A percentile compares a stretch with the other conserved stretches of the same genome.
These are phyloP conservation scores for Komagataella populi DNA, from an alignment of 805 yeast species.

Conservation along the genomic window DNA sequence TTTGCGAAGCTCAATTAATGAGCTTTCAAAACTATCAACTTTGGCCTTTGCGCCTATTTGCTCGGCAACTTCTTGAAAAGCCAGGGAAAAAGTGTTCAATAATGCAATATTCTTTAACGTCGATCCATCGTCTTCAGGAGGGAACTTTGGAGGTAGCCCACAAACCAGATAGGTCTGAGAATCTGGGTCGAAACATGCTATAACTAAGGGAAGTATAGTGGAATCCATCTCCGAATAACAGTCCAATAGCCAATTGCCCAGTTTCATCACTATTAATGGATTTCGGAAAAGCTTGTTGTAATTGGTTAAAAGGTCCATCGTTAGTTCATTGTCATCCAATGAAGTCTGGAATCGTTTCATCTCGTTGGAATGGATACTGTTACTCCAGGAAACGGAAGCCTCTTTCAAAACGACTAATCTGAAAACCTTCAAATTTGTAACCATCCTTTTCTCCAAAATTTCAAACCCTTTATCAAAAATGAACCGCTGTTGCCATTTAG, in stretches of 20 bases:
- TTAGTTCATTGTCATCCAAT: slow-evolving; percentile 5
- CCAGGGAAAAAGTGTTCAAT: slow-evolving; percentile 75
- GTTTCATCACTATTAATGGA: slow-evolving; percentile 71
- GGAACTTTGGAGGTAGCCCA: slow-evolving; percentile 78
- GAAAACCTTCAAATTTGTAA: slow-evolving; percentile 69
- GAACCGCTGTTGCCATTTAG: slow-evolving; percentile 71
- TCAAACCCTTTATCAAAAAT: slow-evolving; percentile 83
- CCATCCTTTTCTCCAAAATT: slow-evolving; percentile 68
- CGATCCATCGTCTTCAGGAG: slow-evolving; percentile 24
- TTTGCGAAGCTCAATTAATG: slow-evolving; percentile 78
- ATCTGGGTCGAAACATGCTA: slow-evolving; percentile 66
- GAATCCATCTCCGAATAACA: slow-evolving; percentile 71
- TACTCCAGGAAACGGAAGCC: slow-evolving; percentile 19
- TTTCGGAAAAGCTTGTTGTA: slow-evolving; percentile 45
- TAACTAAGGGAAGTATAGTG: slow-evolving; percentile 62
- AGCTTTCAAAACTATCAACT: slow-evolving; percentile 89
- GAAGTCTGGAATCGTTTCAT: slow-evolving; percentile 2
- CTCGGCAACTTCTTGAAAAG: slow-evolving; percentile 79
- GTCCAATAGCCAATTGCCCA: slow-evolving; percentile 88
- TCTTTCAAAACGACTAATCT: slow-evolving; percentile 82
- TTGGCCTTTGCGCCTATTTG: slow-evolving; percentile 79
- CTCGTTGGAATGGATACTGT: slow-evolving; percentile 2
- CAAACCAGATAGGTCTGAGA: slow-evolving; percentile 76
- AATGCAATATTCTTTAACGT: slow-evolving; percentile 27
- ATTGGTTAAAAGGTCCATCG: slow-evolving; percentile 1